Evolutionary conservation across 306 rosid genomes (phyloP).

Genomic region (Urtica urens): DNA sequence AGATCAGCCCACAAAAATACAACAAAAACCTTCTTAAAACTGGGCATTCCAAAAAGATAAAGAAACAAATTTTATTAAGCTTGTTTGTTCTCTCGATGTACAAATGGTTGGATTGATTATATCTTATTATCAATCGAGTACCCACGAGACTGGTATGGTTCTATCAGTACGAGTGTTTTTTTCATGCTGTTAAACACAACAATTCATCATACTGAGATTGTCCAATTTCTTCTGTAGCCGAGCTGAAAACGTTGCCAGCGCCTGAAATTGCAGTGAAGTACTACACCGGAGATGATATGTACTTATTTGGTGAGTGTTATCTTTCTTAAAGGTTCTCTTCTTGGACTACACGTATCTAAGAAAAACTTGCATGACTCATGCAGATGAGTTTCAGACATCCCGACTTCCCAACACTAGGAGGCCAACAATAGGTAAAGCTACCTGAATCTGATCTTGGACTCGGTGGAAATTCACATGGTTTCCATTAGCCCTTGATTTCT

Average conservation of each 20-base stretch:
- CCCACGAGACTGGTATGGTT: no score
- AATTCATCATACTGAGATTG: no score
- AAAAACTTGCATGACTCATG: slow-evolving; percentile 7
- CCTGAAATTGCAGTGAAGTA: slow-evolving; percentile 89
- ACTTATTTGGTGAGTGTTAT: slow-evolving; percentile 67
- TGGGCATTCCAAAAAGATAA: no score
- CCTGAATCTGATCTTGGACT: slow-evolving; percentile 6
- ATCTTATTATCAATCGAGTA: no score
- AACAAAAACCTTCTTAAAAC: no score
- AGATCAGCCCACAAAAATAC: no score
- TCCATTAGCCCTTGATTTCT: not conserved
- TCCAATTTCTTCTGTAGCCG: slow-evolving; percentile 40
- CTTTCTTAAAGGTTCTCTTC: slow-evolving; percentile 8
- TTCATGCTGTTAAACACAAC: no score
- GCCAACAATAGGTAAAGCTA: slow-evolving; percentile 71
- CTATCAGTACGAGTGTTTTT: no score
- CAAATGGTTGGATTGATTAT: no score
- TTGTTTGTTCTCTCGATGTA: no score
- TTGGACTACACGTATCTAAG: slow-evolving; percentile 16
- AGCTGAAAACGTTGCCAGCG: slow-evolving; percentile 71
- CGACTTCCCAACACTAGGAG: slow-evolving; percentile 79
- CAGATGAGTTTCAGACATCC: slow-evolving; percentile 97
- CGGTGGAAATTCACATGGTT: slow-evolving; percentile 4
- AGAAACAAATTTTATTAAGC: no score
- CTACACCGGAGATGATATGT: slow-evolving; percentile 79